Evolutionary conservation across 441 rosid genomes (phyloP).

Genomic region (Euphorbia schlechtendalii): DNA sequence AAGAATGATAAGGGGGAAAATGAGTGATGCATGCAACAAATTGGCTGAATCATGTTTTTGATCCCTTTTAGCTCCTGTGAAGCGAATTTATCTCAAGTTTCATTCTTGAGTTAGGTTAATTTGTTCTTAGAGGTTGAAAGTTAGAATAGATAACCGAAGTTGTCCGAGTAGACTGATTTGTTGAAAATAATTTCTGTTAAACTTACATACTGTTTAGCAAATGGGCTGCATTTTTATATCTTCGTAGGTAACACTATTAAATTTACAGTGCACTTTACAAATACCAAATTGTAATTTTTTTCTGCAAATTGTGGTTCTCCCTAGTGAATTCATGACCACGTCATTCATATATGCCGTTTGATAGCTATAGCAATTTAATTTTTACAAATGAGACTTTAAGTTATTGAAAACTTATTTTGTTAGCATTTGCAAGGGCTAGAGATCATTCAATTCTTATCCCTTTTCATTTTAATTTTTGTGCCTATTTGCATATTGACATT

Average conservation of each 20-base stretch:
- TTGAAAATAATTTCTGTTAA: not conserved
- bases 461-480: not conserved
- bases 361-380: not conserved
- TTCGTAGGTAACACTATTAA: not conserved
- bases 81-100: not conserved
- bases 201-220: not conserved
- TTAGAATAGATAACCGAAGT: not conserved
- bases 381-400: not conserved
- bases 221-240: not conserved
- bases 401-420: not conserved
- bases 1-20: not conserved
- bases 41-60: not conserved
- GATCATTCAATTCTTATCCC: not conserved
- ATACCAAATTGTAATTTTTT: not conserved
- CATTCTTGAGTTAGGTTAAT: not conserved
- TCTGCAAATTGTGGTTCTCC: not conserved
- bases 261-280: not conserved
- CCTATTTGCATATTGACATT: not conserved
- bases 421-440: not conserved
- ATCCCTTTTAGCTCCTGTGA: not conserved
- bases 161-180: too few relatives aligned
- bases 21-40: not conserved
- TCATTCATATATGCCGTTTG: not conserved
- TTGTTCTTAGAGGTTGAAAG: not conserved
- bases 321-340: not conserved